Conservation (phyloP, 495 filamentous ascomycete species). For the Penicillium roqueforti region DNA sequence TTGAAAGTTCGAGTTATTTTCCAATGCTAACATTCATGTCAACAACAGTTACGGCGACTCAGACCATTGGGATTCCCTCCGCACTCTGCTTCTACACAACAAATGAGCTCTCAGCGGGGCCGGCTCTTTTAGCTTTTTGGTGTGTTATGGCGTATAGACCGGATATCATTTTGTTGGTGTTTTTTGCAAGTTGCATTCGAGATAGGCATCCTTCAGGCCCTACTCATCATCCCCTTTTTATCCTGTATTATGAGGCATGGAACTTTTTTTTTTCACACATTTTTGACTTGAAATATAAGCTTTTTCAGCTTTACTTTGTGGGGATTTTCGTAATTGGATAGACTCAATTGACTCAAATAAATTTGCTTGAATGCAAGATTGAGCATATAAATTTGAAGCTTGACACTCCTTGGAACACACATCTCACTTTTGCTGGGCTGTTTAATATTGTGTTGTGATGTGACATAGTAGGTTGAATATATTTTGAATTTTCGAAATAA, state of each 20-base stretch:
- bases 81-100: slow-evolving; percentile 78
- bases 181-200: slow-evolving; percentile 3
- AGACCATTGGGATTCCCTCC: slow-evolving; percentile 77
- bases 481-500: neutral
- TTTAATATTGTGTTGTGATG: neutral
- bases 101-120: slow-evolving; percentile 50
- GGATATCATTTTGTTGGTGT: slow-evolving; percentile 17
- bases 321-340: neutral
- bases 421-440: neutral
- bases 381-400: neutral
- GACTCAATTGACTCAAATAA: neutral
- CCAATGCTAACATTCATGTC: slow-evolving; percentile 21
- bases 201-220: slow-evolving; percentile 5
- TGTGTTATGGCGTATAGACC: slow-evolving; percentile 33
- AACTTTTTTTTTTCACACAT: neutral
- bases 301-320: neutral
- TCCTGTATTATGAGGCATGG: slow-evolving; percentile 28
- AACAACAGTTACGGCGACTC: slow-evolving; percentile 58
- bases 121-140: slow-evolving; percentile 15
- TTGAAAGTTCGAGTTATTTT: neutral
- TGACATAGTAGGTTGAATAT: neutral
- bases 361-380: neutral
- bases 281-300: slow-evolving; percentile 1
- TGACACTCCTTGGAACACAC: neutral
- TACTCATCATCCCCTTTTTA: slow-evolving; percentile 10